A percentile compares a stretch with the other conserved stretches of the same genome.
These are phyloP conservation scores for Saccharomyces pastorianus DNA, from an alignment of 1,139 yeast genomes.

Conservation along the genomic window DNA sequence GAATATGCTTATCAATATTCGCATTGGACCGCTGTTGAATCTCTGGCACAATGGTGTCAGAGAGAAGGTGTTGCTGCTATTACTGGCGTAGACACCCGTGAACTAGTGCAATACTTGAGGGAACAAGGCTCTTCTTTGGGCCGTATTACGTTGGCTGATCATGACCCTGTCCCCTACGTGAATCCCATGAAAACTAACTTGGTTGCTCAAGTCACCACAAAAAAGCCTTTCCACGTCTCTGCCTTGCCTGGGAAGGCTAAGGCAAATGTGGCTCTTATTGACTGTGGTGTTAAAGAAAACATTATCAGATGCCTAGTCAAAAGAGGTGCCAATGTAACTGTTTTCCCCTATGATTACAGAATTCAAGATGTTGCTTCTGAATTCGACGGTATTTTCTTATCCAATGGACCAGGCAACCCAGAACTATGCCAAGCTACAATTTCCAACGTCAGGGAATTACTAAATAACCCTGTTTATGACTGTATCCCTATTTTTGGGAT, in stretches of 20 bases:
- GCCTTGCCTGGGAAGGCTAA: conserved; percentile 26
- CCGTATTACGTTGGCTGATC: conserved; percentile 81
- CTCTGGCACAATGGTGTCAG: conserved; percentile 90
- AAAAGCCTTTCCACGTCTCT: conserved; percentile 86
- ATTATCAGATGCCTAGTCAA: conserved; percentile 85
- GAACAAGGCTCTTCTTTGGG: conserved; percentile 94
- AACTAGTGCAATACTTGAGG: conserved; percentile 83
- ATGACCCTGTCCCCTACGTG: conserved; percentile 51
- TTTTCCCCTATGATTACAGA: conserved; percentile 92
- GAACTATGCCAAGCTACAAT: conserved; percentile 83
- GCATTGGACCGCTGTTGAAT: conserved; percentile 98
- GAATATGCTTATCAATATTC: conserved; percentile 92
- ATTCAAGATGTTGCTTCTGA: conserved; percentile 83
- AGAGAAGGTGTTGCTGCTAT: conserved; percentile 95
- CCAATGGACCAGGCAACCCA: conserved; percentile 99
- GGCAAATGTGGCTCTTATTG: conserved; percentile 82
- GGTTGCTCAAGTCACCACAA: conserved; percentile 90
- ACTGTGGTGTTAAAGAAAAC: conserved; percentile 97
- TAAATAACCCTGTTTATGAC: conserved; percentile 42
- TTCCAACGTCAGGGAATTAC: conserved; percentile 61
- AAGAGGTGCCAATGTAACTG: conserved; percentile 94
- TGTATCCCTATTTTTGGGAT: conserved; percentile 92
- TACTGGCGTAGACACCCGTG: conserved; percentile 94
- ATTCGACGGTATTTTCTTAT: conserved; percentile 89
- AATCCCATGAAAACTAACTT: conserved; percentile 78